Evolutionary conservation across 768 basidiomycete species (phyloP), one percentile per base, ranked within the genome.

Genomic region (Suillus weaverae): DNA sequence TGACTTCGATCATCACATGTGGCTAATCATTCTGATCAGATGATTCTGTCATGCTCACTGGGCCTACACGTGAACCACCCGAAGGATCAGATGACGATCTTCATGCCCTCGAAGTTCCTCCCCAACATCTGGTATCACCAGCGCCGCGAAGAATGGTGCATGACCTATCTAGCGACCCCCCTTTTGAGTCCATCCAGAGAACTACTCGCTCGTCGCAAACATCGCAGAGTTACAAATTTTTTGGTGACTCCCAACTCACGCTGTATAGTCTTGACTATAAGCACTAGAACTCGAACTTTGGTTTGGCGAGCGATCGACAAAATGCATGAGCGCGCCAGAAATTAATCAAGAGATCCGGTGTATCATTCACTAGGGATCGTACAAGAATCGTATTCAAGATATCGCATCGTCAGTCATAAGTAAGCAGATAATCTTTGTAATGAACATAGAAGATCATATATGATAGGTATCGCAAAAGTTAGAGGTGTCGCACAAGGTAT

Each of bases 111-210:
- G 87, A 89, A 72, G 86, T 90, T 20, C 90, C 88, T 0, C 89
- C 90, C n/a, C 83, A 84, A 65, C 86, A 87, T 69, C 74, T 91
- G 38, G 84, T 86, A 44, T 92, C 89, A 9, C 88, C 89, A 7
- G 81, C 79, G 22, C 74, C 83, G 48, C 84, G 81, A 41, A 81
- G 83, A 46, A 66, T 64, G 22, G 73, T 79, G 61, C 73, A 76
- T 38, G 80, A 83, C 62, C 75, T 76, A 1, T 76, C 78, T 5
- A 83, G 83, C 69, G 86, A 87, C 67, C 83, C 84, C 69, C 74
- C 68, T 2, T 26, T 77, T 78, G 18, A 86, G 86, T 65, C 86
- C 86, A 8, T 78, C 83, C 60, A 78, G 80, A 64, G 81, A 82
- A 41, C 60, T 83, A 26, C 75, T 81, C 33, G 69, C 77, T 13